Evolutionary conservation across 257 asterid species (phyloP), one percentile per base, ranked within the genome.

Genomic region (Cinchona pubescens): DNA sequence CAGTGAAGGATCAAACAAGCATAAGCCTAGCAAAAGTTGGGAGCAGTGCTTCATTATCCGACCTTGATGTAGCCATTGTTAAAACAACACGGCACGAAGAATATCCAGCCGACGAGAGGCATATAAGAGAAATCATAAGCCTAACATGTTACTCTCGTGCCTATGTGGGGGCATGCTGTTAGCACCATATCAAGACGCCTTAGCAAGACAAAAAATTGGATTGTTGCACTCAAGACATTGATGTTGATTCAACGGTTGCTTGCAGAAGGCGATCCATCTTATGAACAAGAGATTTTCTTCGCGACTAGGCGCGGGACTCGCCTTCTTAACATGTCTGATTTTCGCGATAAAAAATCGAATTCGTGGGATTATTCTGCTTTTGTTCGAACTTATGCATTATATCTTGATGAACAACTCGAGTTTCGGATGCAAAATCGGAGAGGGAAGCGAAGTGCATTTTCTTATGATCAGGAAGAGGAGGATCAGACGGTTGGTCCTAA

Each of bases 81-180:
- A 95, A 95, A 84, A 94, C 96, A 76, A 92, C 99, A 0, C 88
- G 97, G 72, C 99, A 95, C 73, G 98, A 95, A n/a, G 99, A 95
- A 72, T 84, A 86, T 82, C 98, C 97, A 0, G 94, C 97, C 0
- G 98, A 95, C 66, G 98, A 92, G 80, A 89, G 91, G 72, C 82
- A 95, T 69, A 72, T 93, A 67, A 88, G 94, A 12, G 98, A 92
- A 66, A 87, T 95, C 59, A 48, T 95, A 19, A 86, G 78, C 90
- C 82, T 91, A 7, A 95, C 99, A 2, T 79, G 89, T 60, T 91
- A 91, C 86, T 90, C 97, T 0, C 94, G 91, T 13, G 82, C 92
- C 19, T 89, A 88, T 60, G 96, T 95, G 0, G 78, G 84, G 34
- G 81, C 93, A 2, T 91, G 99, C 78, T n/a, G 90, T 92, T 19